Base-by-base conservation (phyloP, 1,284 basidiomycete species). In the Ceratobasidium sp. region DNA sequence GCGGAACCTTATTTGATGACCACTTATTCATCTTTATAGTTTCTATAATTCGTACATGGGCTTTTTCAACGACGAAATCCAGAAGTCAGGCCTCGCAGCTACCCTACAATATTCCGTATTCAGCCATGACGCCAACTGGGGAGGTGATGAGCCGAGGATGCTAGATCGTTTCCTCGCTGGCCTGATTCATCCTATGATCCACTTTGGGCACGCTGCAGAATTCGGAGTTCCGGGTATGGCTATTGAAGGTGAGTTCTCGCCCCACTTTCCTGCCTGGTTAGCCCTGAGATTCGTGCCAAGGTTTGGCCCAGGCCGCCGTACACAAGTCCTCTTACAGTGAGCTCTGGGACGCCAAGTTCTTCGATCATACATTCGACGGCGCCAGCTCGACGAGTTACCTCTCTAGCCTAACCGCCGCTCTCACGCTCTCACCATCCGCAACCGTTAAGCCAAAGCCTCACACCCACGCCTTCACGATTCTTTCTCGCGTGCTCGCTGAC, bases 151-250 rank as follows among this genome's bases (percentile, higher is more conserved):
- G 19, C 87, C 89, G 0, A 81, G 86, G 76, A 91, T 93, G 90
- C 80, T 91, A 2, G 87, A 85, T 76, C 86, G 90, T 4, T 85
- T 91, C 78, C 76, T 91, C 9, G 85, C 86, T 7, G 89, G 88
- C 14, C 81, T 91, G 15, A 56, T 92, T 0, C 91, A 93, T 75
- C 90, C 90, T 0, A 79, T 91, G 75, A 91, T 93, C 45, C 89
- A 91, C 75, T 78, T 84, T 0, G 90, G 89, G 0, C 90, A 89
- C 79, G 91, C 90, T 1, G 80, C 85, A 3, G 91, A 92, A 79
- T 91, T 92, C 77, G 85, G 86, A 4, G 79, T 91, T 15, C 85
- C 85, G 1, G 91, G 91, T 4, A 86, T 91, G 79, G 81, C 90
- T 17, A 87, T 88, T 2, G 90, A 92, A 85, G 90, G 90, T 89